Evolutionary conservation across 2,329 filamentous ascomycete species (phyloP).

Genomic region (Diaporthe helianthi): DNA sequence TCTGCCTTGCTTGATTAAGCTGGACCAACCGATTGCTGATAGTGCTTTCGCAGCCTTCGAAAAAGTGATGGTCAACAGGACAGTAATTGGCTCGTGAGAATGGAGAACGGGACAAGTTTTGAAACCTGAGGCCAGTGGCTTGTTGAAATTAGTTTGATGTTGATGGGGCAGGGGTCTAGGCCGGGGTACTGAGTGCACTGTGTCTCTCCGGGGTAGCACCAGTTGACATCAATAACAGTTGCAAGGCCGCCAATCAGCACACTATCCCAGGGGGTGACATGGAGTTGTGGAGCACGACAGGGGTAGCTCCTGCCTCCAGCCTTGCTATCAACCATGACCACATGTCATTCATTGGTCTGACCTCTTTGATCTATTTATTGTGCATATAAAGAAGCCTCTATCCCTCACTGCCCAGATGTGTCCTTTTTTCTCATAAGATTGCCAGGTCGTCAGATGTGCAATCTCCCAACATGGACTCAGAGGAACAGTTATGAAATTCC

Average conservation of each 20-base stretch:
- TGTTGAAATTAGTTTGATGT: constrained; percentile 4
- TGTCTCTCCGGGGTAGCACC: constrained; percentile 7
- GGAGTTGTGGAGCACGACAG: neutral
- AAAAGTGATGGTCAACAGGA: neutral
- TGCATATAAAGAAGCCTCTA: neutral
- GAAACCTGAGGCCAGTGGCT: neutral
- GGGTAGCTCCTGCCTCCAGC: constrained; percentile 19
- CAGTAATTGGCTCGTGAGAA: neutral
- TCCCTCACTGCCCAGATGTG: neutral
- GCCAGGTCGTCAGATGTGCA: neutral
- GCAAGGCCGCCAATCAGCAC: constrained; percentile 20
- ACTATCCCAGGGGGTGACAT: neutral
- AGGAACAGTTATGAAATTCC: neutral
- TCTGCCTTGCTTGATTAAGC: constrained; percentile 8
- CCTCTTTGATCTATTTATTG: neutral
- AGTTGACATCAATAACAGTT: too few species aligned
- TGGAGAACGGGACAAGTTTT: neutral
- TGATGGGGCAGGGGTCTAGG: constrained; percentile 10
- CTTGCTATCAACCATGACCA: neutral
- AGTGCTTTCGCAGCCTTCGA: neutral
- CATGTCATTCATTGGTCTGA: neutral
- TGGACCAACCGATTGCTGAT: neutral
- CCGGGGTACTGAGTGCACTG: too few species aligned
- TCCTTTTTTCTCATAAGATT: neutral
- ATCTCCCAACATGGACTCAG: neutral